Evolutionary conservation across 1,284 basidiomycete species (phyloP), one percentile per base, ranked within the genome.

Genomic region (Coniferiporia weirii): DNA sequence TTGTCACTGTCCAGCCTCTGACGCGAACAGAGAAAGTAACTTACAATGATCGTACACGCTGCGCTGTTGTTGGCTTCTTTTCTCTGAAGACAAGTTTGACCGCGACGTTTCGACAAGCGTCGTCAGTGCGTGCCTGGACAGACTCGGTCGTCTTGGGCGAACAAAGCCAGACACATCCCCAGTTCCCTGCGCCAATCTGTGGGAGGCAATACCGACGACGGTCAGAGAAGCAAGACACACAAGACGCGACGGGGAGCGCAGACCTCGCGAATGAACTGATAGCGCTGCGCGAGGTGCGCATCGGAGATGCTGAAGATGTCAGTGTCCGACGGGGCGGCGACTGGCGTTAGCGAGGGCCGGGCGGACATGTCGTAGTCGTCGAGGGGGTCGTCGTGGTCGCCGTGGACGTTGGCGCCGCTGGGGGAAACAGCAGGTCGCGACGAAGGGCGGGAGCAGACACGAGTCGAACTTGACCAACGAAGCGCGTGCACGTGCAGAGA

Each of bases 31-130:
- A 52, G 22, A 44, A 59, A 60, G 58, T 52, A 78, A 27, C 85
- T 65, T 67, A 91, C 88, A 95, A 76, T 54, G 93, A 93, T 66
- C 85, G 79, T 57, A 97, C 89, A 58, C 94, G 83, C 20, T 93
- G 92, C 12, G 91, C 88, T 0, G 91, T 93, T 3, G 91, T 92
- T 2, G 86, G 76, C 17, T 83, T 83, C 72, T 88, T 89, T 62
- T 83, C 84, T 54, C 89, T 76, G 69, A 94, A 90, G 0, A 97
- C 94, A 45, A 97, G 80, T 75, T 97, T 97, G 66, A 94, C 85
- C 1, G 94, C 93, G 27, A 95, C 81, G 71, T 70, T 54, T 75
- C 71, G 51, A 20, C 13, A 1, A 7, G 52, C 12, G 35, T 54
- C 52, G 36, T 59, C 52, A 35, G 32, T 40, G 56, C 9, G 50